Evolutionary conservation across 1,284 basidiomycete genomes (phyloP).

Genomic region (Cryptococcus deneoformans): DNA sequence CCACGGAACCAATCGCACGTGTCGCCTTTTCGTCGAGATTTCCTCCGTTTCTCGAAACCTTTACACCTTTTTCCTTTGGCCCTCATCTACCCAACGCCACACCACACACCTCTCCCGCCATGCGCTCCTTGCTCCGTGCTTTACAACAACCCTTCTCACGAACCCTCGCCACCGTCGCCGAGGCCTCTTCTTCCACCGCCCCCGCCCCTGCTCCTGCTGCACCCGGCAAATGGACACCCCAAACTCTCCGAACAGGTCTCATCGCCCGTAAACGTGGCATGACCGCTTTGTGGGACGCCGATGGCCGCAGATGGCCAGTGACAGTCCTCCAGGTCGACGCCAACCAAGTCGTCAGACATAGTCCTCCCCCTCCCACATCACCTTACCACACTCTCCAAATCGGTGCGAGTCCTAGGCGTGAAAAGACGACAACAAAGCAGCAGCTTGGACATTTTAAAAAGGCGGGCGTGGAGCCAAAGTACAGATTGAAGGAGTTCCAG

Average conservation of each 20-base stretch:
- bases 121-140: conserved; percentile 28
- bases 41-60: not conserved
- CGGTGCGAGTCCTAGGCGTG: conserved; percentile 67
- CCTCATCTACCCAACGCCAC: not conserved
- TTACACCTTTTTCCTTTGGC: not conserved
- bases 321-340: conserved; percentile 85
- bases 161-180: conserved; percentile 11
- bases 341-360: conserved; percentile 50
- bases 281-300: conserved; percentile 88
- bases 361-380: conserved; percentile 30
- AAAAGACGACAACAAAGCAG: conserved; percentile 65
- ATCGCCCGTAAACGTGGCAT: conserved; percentile 96
- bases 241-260: conserved; percentile 86
- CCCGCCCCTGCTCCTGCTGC: conserved; percentile 10
- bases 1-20: not conserved
- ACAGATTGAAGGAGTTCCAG: conserved; percentile 83
- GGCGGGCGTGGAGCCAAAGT: conserved; percentile 80
- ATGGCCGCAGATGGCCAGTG: conserved; percentile 81
- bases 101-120: conserved; percentile 3
- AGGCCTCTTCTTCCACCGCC: not conserved
- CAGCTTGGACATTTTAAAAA: conserved; percentile 85
- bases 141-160: conserved; percentile 10
- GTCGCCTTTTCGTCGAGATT: not conserved
- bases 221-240: conserved; percentile 66
- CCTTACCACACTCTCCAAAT: conserved; percentile 84